Percentiles rank a stretch among this genome's conserved stretches.
These are phyloP conservation scores for Lunularia cruciata DNA, from an alignment of 225 moss, liverwort and hornwort species.

Conservation along the genomic window DNA sequence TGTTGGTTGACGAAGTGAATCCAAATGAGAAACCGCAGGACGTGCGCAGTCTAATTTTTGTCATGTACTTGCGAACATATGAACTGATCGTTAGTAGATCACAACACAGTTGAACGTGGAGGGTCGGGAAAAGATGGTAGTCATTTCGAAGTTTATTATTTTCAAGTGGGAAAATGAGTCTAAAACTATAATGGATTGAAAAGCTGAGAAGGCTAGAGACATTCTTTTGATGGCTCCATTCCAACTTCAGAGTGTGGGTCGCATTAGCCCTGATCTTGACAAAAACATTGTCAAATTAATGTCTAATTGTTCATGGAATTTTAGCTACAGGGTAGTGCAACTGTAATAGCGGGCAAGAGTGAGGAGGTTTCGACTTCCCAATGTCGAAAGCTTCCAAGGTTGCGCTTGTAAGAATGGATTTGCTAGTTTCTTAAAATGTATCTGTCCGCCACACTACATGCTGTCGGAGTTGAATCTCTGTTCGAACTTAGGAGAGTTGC, in stretches of 20 bases:
- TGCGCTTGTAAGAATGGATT: too few relatives aligned
- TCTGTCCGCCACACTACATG: too few relatives aligned
- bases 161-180: too few relatives aligned
- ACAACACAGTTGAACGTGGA: too few relatives aligned
- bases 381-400: background rate
- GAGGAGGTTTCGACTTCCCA: background rate
- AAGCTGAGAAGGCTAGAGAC: background rate
- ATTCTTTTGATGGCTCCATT: background rate
- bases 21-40: too few relatives aligned
- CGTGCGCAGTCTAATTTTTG: too few relatives aligned
- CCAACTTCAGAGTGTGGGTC: conserved; percentile 9
- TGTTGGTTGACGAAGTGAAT: too few relatives aligned
- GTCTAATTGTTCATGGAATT: background rate
- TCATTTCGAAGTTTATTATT: conserved; percentile 3
- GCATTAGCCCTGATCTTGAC: too few relatives aligned
- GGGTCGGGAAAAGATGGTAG: too few relatives aligned
- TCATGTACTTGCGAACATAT: too few relatives aligned
- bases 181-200: background rate
- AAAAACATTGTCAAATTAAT: background rate
- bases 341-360: background rate
- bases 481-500: conserved; percentile 28
- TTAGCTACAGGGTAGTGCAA: background rate
- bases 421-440: too few relatives aligned
- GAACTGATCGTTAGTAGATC: too few relatives aligned
- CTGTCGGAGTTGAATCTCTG: background rate